phyloP scores from a whole-genome alignment of 805 yeast genomes.

The Kregervanrija pseudodelftensis region DNA sequence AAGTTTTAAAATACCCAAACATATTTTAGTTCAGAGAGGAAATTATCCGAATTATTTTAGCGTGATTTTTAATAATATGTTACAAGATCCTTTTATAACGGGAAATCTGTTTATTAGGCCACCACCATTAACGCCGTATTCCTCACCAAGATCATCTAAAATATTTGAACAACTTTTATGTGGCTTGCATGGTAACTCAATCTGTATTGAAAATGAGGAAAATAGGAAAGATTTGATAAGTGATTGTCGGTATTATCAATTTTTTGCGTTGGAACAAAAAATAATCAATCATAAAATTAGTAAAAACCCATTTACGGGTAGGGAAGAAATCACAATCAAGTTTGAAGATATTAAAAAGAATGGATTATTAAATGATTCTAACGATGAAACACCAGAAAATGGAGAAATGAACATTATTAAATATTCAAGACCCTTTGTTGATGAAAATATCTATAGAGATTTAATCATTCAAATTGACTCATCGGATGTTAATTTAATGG shows the following conservation, averaged over 20 bases:
- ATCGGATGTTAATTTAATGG: slow-evolving; percentile 25
- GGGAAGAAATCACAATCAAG: slow-evolving; percentile 52
- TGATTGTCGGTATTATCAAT: slow-evolving; percentile 75
- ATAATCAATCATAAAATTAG: slow-evolving; percentile 45
- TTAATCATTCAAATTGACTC: slow-evolving; percentile 36
- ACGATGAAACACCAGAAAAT: slow-evolving; percentile 1
- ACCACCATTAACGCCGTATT: slow-evolving; percentile 62
- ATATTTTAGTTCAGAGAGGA: slow-evolving; percentile 46
- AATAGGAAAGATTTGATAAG: slow-evolving; percentile 52
- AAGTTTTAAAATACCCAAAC: slow-evolving; percentile 52
- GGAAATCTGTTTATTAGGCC: slow-evolving; percentile 54
- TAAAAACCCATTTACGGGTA: slow-evolving; percentile 42
- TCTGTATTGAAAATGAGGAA: slow-evolving; percentile 40
- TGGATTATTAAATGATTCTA: slow-evolving; percentile 24
- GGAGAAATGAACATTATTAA: slow-evolving; percentile 15
- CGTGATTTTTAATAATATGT: slow-evolving; percentile 46
- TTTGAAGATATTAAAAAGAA: slow-evolving; percentile 38
- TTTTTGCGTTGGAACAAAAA: slow-evolving; percentile 66
- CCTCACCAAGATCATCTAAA: slow-evolving; percentile 43
- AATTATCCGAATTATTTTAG: slow-evolving; percentile 75
- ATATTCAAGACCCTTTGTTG: slow-evolving; percentile 43
- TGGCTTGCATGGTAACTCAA: slow-evolving; percentile 46
- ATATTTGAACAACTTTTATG: slow-evolving; percentile 50
- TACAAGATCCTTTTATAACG: slow-evolving; percentile 38
- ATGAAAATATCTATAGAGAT: slow-evolving; percentile 27